Percentiles rank a stretch among this genome's conserved stretches.
phyloP scores from a whole-genome alignment of 352 stramenopile species.

The Halophytophthora batemanensis region DNA sequence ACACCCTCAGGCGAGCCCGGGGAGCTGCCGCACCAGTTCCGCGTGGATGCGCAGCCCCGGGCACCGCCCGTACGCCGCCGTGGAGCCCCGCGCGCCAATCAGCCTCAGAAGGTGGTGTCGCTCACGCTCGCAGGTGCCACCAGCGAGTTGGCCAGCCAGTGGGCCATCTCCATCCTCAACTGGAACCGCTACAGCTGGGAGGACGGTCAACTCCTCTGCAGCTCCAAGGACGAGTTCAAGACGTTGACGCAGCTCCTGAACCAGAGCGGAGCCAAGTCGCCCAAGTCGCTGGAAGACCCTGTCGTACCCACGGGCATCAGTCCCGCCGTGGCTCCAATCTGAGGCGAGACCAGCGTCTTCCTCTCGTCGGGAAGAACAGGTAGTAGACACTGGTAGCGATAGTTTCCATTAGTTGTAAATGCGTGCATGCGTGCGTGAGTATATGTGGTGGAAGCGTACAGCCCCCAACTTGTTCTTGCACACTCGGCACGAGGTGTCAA shows the following conservation, averaged over 20 bases:
- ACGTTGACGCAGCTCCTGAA: constrained; percentile 43
- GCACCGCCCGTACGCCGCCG: constrained; percentile 15
- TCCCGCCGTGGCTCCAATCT: constrained; percentile 55
- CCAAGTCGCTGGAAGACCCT: constrained; percentile 26
- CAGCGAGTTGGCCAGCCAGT: constrained; percentile 55
- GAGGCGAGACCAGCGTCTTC: background rate
- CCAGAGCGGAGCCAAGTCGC: constrained; percentile 14
- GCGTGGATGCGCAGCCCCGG: constrained; percentile 46
- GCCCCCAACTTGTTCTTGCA: too few relatives aligned
- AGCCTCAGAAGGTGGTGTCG: constrained; percentile 24
- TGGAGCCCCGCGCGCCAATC: constrained; percentile 11
- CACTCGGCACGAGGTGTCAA: too few relatives aligned
- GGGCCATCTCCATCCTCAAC: constrained; percentile 77
- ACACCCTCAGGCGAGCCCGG: constrained; percentile 34
- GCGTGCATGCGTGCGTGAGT: too few relatives aligned
- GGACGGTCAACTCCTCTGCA: constrained; percentile 74
- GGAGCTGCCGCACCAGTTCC: constrained; percentile 57
- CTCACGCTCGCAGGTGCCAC: constrained; percentile 56
- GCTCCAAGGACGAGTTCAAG: constrained; percentile 63
- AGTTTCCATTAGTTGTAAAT: too few relatives aligned
- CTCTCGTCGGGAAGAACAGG: too few relatives aligned
- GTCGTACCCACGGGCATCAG: constrained; percentile 48
- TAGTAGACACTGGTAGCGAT: too few relatives aligned
- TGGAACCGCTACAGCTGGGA: constrained; percentile 87
- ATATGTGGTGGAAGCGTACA: too few relatives aligned